A percentile compares a stretch with the other conserved stretches of the same genome.
Conservation (phyloP, 129 eudicot genomes). For the Flaveria trinervia region DNA sequence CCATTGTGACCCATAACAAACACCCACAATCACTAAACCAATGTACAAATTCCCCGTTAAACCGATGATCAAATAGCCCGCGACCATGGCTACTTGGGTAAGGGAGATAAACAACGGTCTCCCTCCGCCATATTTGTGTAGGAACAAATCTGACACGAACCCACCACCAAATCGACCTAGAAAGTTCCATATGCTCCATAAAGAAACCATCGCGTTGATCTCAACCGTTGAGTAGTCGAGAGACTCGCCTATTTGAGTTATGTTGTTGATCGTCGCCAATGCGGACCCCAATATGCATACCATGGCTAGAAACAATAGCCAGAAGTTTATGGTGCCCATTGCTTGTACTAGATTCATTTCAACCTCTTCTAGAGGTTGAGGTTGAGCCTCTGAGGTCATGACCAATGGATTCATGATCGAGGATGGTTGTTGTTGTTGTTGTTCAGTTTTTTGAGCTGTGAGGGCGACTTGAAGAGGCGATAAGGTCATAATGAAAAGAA, state of each 20-base stretch:
- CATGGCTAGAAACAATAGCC: constrained; percentile 77
- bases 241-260: constrained; percentile 78
- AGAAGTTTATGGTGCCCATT: constrained; percentile 65
- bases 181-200: constrained; percentile 97
- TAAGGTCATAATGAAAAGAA: constrained; percentile 51
- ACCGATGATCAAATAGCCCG: constrained; percentile 66
- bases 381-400: background rate
- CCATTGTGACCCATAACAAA: constrained; percentile 92
- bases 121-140: constrained; percentile 68
- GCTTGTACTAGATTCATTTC: constrained; percentile 66
- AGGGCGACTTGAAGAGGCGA: constrained; percentile 62
- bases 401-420: constrained; percentile 41
- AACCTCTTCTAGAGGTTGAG: background rate
- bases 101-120: constrained; percentile 65
- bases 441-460: constrained; percentile 47
- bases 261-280: constrained; percentile 75
- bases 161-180: constrained; percentile 95
- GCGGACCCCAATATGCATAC: constrained; percentile 89
- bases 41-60: constrained; percentile 78
- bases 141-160: constrained; percentile 58
- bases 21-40: constrained; percentile 78
- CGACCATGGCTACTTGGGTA: constrained; percentile 64
- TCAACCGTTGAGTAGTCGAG: constrained; percentile 52
- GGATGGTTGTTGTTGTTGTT: background rate
- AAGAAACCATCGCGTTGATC: constrained; percentile 65